phyloP scores from a whole-genome alignment of 441 rosid genomes.

The Hypseocharis bilobata region DNA sequence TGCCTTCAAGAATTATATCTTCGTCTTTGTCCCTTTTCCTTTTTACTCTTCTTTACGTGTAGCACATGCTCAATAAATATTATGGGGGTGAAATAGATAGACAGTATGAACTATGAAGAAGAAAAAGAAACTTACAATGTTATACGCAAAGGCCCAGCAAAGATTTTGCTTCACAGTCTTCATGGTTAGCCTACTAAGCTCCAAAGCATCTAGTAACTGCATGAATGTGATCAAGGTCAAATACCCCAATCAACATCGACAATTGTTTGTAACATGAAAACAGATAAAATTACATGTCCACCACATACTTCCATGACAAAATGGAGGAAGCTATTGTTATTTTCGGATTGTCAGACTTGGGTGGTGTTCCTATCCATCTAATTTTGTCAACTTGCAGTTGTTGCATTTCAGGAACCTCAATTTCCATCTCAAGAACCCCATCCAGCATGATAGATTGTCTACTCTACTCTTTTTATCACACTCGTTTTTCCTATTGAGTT shows the following conservation, averaged over 20 bases:
- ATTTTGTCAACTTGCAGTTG: not conserved
- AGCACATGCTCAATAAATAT: too few species aligned
- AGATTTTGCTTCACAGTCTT: constrained; percentile 94
- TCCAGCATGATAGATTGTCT: too few species aligned
- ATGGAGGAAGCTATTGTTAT: not conserved
- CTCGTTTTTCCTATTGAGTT: not conserved
- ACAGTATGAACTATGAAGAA: too few species aligned
- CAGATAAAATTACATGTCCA: not conserved
- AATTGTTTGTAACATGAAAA: not conserved
- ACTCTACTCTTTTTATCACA: not conserved
- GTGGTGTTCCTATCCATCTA: not conserved
- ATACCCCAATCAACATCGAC: not conserved
- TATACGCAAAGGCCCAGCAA: constrained; percentile 97
- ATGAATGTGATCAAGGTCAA: constrained; percentile 15
- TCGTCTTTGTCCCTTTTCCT: not conserved
- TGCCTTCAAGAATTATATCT: not conserved
- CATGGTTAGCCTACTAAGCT: constrained; percentile 87
- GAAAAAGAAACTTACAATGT: constrained; percentile 88
- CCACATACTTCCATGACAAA: not conserved
- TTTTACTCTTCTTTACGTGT: not conserved
- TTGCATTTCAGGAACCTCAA: not conserved
- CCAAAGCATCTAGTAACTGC: constrained; percentile 92
- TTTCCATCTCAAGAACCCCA: not conserved
- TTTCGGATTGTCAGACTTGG: not conserved
- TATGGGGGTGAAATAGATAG: too few species aligned